Base-by-base conservation (phyloP, 2,329 filamentous ascomycete species). In the Pestalotiopsis sp. region DNA sequence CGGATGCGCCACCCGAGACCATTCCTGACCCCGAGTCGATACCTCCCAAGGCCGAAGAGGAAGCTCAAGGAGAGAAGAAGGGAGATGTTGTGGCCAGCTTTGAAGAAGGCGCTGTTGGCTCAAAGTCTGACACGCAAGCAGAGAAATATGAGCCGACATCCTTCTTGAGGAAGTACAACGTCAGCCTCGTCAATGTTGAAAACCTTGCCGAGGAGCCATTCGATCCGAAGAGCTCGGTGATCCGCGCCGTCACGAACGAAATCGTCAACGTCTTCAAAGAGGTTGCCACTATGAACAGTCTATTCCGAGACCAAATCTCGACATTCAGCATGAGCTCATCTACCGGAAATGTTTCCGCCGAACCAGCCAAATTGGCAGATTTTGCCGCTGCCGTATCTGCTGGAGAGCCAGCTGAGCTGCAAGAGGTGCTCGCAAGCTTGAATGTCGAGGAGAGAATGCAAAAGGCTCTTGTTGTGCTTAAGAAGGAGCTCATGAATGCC, bases 191-290 rank as follows among this genome's bases (percentile, higher is more conserved):
- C 73, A 97, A 97, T 74, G 95, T 98, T 52, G 94, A 98, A 71
- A 99, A 99, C 75, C 86, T 99, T 66, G 85, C 86, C 0, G 96
- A 99, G 76, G 92, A 97, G 76, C 91, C 94, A 0, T 93, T 93
- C 78, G 96, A 98, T 79, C 92, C 94, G 77, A 97, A 95, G 81
- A 96, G 92, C 76, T 91, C 92, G 20, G 91, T 96, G 41, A 94
- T 98, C 69, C 91, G 94, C 67, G 96, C 96, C 13, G 90, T 99
- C 60, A 96, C 95, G 64, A 97, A 95, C 76, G 97, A 99, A 82
- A 98, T 99, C 70, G 94, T 99, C 78, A 98, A 98, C 79, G 96
- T 97, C 0, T 98, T 98, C 86, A 98, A 98, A 82, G 95, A 98
- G 79, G 94, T 99, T 66, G 95, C 95, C 11, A 92, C 91, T 59